phyloP scores from a whole-genome alignment of 1,284 basidiomycete species.

The Fomitiporia mediterranea region DNA sequence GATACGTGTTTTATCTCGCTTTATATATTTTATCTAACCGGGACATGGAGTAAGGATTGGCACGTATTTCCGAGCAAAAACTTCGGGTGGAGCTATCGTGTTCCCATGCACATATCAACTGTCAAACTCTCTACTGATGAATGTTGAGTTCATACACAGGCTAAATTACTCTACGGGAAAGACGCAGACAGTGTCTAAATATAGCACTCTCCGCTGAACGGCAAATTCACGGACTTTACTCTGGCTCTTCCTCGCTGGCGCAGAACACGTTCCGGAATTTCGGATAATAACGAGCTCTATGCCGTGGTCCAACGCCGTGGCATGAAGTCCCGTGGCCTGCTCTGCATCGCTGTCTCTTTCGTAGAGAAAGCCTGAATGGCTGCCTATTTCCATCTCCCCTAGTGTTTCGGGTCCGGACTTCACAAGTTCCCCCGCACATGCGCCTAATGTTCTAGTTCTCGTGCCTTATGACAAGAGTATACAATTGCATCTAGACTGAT shows the following conservation, averaged over 20 bases:
- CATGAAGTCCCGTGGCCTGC: background rate
- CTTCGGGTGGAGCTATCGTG: background rate
- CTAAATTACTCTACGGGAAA: background rate
- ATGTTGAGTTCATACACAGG: conserved; percentile 1
- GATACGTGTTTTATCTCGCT: background rate
- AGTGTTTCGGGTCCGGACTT: background rate
- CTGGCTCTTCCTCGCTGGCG: conserved; percentile 2
- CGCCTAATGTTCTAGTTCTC: background rate
- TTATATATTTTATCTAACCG: background rate
- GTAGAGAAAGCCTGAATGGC: background rate
- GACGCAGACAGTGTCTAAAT: background rate
- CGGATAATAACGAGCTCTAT: conserved; percentile 3
- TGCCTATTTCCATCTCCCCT: background rate
- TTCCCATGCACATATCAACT: background rate
- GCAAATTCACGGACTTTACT: conserved; percentile 12
- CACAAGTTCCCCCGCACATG: conserved; percentile 5
- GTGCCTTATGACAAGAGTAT: background rate
- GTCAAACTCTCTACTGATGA: background rate
- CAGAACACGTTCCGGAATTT: background rate
- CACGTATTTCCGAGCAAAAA: background rate
- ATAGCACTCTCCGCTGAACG: background rate
- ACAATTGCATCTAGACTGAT: background rate
- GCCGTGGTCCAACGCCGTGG: background rate
- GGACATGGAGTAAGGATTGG: background rate
- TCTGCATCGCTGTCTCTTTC: background rate